phyloP scores from a whole-genome alignment of 495 filamentous ascomycete species.

The Aspergillus cavernicola region DNA sequence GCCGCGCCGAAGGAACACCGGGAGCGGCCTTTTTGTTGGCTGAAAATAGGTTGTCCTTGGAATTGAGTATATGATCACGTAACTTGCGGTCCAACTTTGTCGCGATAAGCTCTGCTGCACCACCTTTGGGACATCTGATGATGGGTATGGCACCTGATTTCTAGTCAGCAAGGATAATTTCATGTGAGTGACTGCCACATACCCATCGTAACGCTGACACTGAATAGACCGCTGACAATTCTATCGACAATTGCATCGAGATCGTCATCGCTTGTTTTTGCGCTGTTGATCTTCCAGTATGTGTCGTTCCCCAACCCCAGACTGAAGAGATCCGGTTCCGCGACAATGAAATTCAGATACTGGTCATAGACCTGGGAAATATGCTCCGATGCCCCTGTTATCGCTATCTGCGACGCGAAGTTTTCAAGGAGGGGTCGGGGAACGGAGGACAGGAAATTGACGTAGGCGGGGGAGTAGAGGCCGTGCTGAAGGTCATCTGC shows the following conservation, averaged over 20 bases:
- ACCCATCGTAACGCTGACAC: slow-evolving; percentile 97
- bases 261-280: slow-evolving; percentile 82
- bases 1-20: slow-evolving; percentile 66
- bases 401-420: slow-evolving; percentile 83
- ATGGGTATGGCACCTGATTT: slow-evolving; percentile 77
- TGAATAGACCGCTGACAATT: slow-evolving; percentile 92
- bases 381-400: slow-evolving; percentile 76
- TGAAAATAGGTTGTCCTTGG: slow-evolving; percentile 92
- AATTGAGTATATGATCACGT: slow-evolving; percentile 93
- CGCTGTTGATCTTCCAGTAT: slow-evolving; percentile 94
- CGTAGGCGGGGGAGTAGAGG: slow-evolving; percentile 89
- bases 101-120: slow-evolving; percentile 90
- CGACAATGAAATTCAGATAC: slow-evolving; percentile 96
- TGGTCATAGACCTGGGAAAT: slow-evolving; percentile 95
- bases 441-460: slow-evolving; percentile 96
- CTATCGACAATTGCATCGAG: slow-evolving; percentile 82
- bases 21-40: slow-evolving; percentile 45
- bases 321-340: slow-evolving; percentile 93
- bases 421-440: slow-evolving; percentile 91
- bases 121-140: slow-evolving; percentile 86
- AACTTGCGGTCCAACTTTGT: slow-evolving; percentile 93
- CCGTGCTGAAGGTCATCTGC: slow-evolving; percentile 81
- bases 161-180: slow-evolving; percentile 2
- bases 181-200: slow-evolving; percentile 14
- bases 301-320: slow-evolving; percentile 83